Evolutionary conservation across 805 yeast species (phyloP).

Genomic region (Metschnikowia aberdeeniae): DNA sequence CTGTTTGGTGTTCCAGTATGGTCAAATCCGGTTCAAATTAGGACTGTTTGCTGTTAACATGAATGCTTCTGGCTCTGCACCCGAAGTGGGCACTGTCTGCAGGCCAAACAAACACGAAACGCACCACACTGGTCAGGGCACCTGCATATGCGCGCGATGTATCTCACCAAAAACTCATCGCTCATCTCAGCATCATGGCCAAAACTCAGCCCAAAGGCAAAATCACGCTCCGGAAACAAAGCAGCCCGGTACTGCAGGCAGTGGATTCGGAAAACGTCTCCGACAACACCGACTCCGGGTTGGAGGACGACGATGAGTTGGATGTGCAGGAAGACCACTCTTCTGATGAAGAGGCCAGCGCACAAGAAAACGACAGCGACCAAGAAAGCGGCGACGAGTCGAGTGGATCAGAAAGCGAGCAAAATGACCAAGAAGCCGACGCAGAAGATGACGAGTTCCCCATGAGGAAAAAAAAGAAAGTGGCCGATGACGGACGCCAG

Average conservation of each 20-base stretch:
- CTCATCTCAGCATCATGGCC: background rate
- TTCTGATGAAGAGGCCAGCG: too few species aligned
- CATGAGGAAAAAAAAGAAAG: conserved; percentile 52
- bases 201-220: background rate
- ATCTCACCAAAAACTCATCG: conserved; percentile 1
- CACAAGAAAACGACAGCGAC: background rate
- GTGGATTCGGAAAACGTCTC: background rate
- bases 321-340: conserved; percentile 20
- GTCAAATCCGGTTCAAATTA: too few species aligned
- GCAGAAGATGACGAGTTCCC: conserved; percentile 27
- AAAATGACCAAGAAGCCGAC: conserved; percentile 18
- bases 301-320: conserved; percentile 25
- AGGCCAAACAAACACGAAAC: too few species aligned
- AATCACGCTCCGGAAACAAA: background rate
- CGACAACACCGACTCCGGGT: conserved; percentile 16
- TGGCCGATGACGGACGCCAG: conserved; percentile 64
- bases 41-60: too few species aligned
- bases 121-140: too few species aligned
- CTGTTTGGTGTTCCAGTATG: too few species aligned
- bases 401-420: too few species aligned
- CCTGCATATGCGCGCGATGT: conserved; percentile 4
- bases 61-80: too few species aligned
- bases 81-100: too few species aligned
- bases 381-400: conserved; percentile 14
- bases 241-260: background rate